A percentile compares a stretch with the other conserved stretches of the same genome.
Conservation (phyloP, 2,329 filamentous ascomycete species). For the Scedosporium aurantiacum region DNA sequence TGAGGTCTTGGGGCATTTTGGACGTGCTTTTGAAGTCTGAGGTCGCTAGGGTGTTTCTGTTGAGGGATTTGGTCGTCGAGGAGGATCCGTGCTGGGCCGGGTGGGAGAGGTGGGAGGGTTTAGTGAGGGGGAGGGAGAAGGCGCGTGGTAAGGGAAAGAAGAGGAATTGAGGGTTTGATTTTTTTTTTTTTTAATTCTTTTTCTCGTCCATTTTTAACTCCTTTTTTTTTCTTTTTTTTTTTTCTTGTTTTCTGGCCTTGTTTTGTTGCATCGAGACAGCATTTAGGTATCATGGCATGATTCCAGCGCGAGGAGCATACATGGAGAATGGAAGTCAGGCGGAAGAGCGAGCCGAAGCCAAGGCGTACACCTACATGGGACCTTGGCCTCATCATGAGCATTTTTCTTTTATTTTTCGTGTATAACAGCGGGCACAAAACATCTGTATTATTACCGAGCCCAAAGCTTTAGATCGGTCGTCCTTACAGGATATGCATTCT, state of each 20-base stretch:
- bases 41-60: slow-evolving; percentile 52
- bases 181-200: too few relatives aligned
- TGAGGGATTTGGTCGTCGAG: slow-evolving; percentile 74
- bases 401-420: too few relatives aligned
- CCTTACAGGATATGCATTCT: too few relatives aligned
- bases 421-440: too few relatives aligned
- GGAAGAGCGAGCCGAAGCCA: too few relatives aligned
- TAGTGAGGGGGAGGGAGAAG: slow-evolving; percentile 15
- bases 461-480: too few relatives aligned
- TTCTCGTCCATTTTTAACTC: too few relatives aligned
- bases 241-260: neutral
- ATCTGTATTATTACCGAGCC: too few relatives aligned
- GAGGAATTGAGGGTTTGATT: neutral
- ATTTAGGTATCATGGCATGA: neutral
- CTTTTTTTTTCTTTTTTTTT: neutral
- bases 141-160: neutral
- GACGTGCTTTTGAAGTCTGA: slow-evolving; percentile 60
- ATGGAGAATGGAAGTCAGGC: too few relatives aligned
- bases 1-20: slow-evolving; percentile 59
- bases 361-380: too few relatives aligned
- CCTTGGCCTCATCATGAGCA: too few relatives aligned
- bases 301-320: neutral
- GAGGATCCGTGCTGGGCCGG: slow-evolving; percentile 87
- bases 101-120: slow-evolving; percentile 80
- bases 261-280: neutral